Base-by-base conservation (phyloP, 305 asterid genomes). In the Fraxinus angustifolia region DNA sequence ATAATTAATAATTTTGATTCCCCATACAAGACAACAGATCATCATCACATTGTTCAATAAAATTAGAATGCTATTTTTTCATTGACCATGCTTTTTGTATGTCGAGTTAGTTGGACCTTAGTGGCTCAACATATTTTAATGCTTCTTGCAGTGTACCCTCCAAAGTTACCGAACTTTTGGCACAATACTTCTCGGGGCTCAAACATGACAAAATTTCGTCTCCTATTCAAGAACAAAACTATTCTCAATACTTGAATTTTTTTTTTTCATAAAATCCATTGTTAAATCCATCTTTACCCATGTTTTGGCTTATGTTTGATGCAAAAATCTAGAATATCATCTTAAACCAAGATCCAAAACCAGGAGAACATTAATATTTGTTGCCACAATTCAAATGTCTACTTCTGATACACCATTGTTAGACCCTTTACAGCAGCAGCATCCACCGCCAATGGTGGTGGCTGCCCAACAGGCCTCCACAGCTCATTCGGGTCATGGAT, bases 401-500 rank as follows among this genome's bases (percentile, higher is more conserved):
- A 74, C 82, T 30, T 82, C 92, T 0, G 75, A 85, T 84, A 17
- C 87, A 2, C 87, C 90, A 21, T 38, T 78, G 16, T 31, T 84
- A 78, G 84, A 90, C 80, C 91, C 89, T 2, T 28, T 14, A 68
- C 74, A 28, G 74, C 90, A 83, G 30, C 85, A 73, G 58, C 90
- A 83, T 81, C 88, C 91, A 34, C 91, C 96, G 62, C 95, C 96
- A 7, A 79, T 83, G 86, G 82, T 85, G 84, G 81, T 82, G 88
- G 40, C 38, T 0, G 87, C 88, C 31, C 90, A 89, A 36, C 93
- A 90, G 68, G 90, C 90, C 1, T 88, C 89, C 85, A 33, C 87
- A 8, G 83, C 86, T 53, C 92, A 86, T 71, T 60, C 96, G 85
- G 91, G 84, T 48, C 93, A 88, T 88, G 98, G 94, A 45, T 90